Evolutionary conservation across 2,329 filamentous ascomycete species (phyloP), one percentile per base, ranked within the genome.

Genomic region (Fulvia fulva): DNA sequence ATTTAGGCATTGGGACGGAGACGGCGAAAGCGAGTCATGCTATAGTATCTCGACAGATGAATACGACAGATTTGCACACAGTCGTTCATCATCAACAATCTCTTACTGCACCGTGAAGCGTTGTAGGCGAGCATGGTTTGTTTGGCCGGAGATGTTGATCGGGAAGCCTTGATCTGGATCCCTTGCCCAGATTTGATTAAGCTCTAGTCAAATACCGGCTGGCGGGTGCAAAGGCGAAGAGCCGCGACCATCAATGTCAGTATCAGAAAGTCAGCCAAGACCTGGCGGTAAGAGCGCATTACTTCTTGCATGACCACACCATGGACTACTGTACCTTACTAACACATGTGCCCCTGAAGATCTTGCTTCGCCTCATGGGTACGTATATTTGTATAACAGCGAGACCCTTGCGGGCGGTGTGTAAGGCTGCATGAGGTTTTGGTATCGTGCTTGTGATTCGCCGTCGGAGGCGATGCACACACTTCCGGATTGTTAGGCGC

Each of bases 261-360:
- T 41, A 41, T 41, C 37, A 19, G 14, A 34, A 34, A 3, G 11
- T 9, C 12, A 16, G 34, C 14, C 37, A 41, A 41, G 16, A 19
- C 5, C 14, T 32, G 5, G 37, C 34, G 37, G 16, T 41, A n/a
- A 41, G 37, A 16, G 8, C 7, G 14, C 12, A 19, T 41, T 37
- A 16, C 14, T n/a, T n/a, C 3, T 41, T 41, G 12, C 30, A 34
- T 34, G 30, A 34, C 30, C 16, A 34, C 6, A 8, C n/a, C n/a
- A n/a, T n/a, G n/a, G n/a, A n/a, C n/a, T n/a, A n/a, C n/a, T n/a
- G n/a, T n/a, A n/a, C n/a, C n/a, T n/a, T n/a, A n/a, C n/a, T n/a
- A 41, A 41, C 28, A 12, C 28, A 32, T 44, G 41, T 44, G 45
- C 45, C 47, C 47, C 47, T 50, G 47, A n/a, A 50, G 47, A 50